Evolutionary conservation across 192 early-diverging fungal species (phyloP).

Genomic region (Globomyces pollinis-pini): DNA sequence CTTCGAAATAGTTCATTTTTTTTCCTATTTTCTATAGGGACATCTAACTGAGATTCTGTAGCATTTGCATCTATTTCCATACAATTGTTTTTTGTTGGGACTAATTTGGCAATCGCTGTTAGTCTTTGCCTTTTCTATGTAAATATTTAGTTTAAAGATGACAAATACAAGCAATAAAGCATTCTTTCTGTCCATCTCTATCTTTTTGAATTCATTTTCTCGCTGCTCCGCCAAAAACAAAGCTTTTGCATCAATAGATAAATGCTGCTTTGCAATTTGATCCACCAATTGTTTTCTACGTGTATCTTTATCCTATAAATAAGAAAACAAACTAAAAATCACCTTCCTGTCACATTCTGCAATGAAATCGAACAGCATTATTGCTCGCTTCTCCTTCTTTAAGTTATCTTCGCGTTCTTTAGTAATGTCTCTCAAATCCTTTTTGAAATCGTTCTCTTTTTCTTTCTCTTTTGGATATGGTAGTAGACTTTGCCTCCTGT

Average conservation of each 20-base stretch:
- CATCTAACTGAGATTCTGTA: too few relatives aligned
- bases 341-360: conserved; percentile 5
- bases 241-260: not conserved
- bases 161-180: not conserved
- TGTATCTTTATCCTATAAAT: not conserved
- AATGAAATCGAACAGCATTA: conserved; percentile 10
- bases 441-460: too few relatives aligned
- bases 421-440: too few relatives aligned
- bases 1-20: too few relatives aligned
- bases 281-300: not conserved
- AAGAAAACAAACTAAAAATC: too few relatives aligned
- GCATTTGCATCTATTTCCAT: too few relatives aligned
- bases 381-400: conserved; percentile 10
- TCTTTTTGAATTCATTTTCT: not conserved
- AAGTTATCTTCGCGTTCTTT: conserved; percentile 8
- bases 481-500: too few relatives aligned
- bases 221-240: not conserved
- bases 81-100: too few relatives aligned
- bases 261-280: not conserved
- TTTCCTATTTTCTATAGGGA: too few relatives aligned
- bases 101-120: too few relatives aligned
- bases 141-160: not conserved
- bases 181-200: not conserved
- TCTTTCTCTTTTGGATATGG: too few relatives aligned
- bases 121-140: too few relatives aligned